Percentiles rank a stretch among this genome's conserved stretches.
Conservation (phyloP, 2,329 filamentous ascomycete species). For the Eutypella sp. region DNA sequence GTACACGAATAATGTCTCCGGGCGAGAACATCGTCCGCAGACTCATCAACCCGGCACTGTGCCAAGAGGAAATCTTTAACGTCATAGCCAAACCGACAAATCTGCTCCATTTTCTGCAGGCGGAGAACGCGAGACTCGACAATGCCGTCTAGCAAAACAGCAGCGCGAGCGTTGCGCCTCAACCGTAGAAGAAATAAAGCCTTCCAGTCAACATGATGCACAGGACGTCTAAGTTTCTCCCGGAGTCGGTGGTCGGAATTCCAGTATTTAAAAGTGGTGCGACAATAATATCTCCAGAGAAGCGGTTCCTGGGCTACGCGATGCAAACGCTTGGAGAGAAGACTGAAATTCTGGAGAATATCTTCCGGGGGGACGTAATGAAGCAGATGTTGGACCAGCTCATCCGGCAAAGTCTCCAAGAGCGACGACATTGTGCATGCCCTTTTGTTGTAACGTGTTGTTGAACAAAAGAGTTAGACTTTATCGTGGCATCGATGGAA, state of each 20-base stretch:
- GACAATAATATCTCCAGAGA: conserved; percentile 77
- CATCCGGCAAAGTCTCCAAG: conserved; percentile 62
- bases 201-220: conserved; percentile 69
- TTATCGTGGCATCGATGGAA: no score
- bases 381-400: conserved; percentile 78
- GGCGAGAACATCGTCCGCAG: conserved; percentile 69
- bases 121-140: conserved; percentile 66
- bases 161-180: conserved; percentile 46
- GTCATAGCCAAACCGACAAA: conserved; percentile 75
- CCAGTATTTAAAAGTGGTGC: conserved; percentile 69
- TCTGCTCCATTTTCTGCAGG: conserved; percentile 62
- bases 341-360: conserved; percentile 42
- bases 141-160: conserved; percentile 59
- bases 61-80: conserved; percentile 77
- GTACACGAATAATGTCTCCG: conserved; percentile 69
- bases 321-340: conserved; percentile 59
- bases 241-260: conserved; percentile 56
- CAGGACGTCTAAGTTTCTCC: conserved; percentile 47
- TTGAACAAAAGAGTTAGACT: not conserved
- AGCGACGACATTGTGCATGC: conserved; percentile 23
- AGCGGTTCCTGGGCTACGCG: conserved; percentile 64
- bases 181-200: conserved; percentile 55
- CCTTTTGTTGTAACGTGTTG: not conserved
- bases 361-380: conserved; percentile 55
- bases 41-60: conserved; percentile 56